Evolutionary conservation across 352 stramenopile species (phyloP), one percentile per base, ranked within the genome.

Genomic region (Phytophthora idaei): DNA sequence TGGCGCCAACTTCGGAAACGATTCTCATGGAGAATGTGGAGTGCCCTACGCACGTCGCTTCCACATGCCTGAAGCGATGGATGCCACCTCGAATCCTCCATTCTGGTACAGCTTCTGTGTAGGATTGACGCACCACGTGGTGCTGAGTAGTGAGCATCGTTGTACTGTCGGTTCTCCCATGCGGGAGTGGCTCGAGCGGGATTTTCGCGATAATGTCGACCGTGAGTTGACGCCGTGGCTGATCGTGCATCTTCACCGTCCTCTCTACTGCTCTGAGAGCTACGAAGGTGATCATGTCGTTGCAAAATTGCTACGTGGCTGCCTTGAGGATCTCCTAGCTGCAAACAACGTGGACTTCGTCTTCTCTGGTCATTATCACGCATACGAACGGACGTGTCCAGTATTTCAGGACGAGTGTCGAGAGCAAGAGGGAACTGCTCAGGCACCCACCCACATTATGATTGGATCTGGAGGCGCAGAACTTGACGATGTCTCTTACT

Each of bases 1-100:
- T 27, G 60, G 29, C 5, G 67, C 4, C 21, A 74, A 69, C 37
- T 70, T 63, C 10, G 72, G 57, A n/a, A 72, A 80, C 39, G 80
- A 94, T 67, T 85, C 72, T 36, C 69, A 79, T 31, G 92, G 90
- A 27, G 90, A 98, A 77, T 98, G 92, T 61, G 89, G 90, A 8
- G 81, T 97, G 12, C 85, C 90, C 0, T 81, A 73, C 1, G 59
- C 70, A 9, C 81, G 72, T 27, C 81, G 87, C 15, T 97, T 96
- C 77, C 64, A 69, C 50, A 94, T 94, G 83, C 83, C 78, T 14
- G 37, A 71, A 61, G 44, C 47, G 9, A 67, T 58, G 42, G 50
- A 61, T 27, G 9, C 21, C 27, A 76, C 65, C 12, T 65, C 70
- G 17, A 86, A 85, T 59, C 53, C 55, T 0, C 69, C 78, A 2